phyloP scores from a whole-genome alignment of 352 stramenopile species.

The Globisporangium nodosum region DNA sequence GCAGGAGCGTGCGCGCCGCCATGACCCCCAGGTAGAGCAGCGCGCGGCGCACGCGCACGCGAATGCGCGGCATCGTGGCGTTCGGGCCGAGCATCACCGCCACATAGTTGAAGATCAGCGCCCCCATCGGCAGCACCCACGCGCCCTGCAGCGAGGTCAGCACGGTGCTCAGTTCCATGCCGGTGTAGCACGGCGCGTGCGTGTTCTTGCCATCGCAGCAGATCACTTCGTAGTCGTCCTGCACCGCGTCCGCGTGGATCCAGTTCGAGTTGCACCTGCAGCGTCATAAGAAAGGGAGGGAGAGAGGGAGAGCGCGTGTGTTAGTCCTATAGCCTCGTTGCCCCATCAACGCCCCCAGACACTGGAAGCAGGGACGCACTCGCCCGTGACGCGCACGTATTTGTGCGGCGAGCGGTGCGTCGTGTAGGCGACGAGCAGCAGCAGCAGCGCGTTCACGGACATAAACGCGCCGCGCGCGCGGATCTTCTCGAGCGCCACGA shows the following conservation, averaged over 20 bases:
- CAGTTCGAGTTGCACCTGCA: slow-evolving; percentile 65
- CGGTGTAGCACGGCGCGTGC: slow-evolving; percentile 51
- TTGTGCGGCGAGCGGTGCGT: slow-evolving; percentile 51
- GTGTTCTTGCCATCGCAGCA: slow-evolving; percentile 39
- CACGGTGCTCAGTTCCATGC: slow-evolving; percentile 53
- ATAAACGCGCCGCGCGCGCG: slow-evolving; percentile 36
- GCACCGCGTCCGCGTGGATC: slow-evolving; percentile 30
- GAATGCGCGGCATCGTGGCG: slow-evolving; percentile 40
- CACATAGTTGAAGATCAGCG: slow-evolving; percentile 64
- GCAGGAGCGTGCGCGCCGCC: slow-evolving; percentile 52
- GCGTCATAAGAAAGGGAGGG: neutral
- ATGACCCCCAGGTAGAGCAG: slow-evolving; percentile 59
- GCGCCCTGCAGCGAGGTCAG: slow-evolving; percentile 46
- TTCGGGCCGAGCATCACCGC: slow-evolving; percentile 54
- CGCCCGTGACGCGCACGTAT: slow-evolving; percentile 60
- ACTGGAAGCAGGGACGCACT: slow-evolving; percentile 30
- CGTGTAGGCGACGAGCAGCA: slow-evolving; percentile 52
- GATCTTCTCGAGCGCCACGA: slow-evolving; percentile 47
- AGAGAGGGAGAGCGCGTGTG: neutral
- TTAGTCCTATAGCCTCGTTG: too few species aligned
- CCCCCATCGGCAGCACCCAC: slow-evolving; percentile 54
- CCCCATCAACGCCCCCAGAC: neutral
- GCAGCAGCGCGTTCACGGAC: slow-evolving; percentile 40
- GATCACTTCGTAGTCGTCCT: slow-evolving; percentile 29
- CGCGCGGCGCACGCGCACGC: slow-evolving; percentile 45